Evolutionary conservation across 73 alveolate genomes (phyloP).

Genomic region (Effrenium voratum): DNA sequence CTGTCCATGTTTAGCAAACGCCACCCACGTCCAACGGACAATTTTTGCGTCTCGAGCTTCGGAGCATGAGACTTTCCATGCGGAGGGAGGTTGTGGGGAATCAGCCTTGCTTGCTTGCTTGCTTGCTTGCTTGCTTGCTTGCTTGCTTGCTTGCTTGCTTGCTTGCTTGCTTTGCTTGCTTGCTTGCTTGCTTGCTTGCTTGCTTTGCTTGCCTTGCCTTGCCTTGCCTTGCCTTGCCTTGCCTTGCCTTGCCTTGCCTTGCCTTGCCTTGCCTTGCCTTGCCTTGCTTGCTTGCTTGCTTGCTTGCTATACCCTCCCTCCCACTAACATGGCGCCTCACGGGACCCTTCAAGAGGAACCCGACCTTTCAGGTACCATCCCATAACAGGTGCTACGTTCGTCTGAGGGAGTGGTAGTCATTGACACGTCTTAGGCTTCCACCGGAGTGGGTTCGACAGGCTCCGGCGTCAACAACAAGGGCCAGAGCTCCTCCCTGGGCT

Average conservation of each 20-base stretch:
- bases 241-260: neutral
- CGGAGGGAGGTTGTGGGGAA: neutral
- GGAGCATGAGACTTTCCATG: too few species aligned
- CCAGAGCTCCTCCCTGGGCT: constrained; percentile 40
- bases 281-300: neutral
- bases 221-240: neutral
- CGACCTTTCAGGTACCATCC: too few species aligned
- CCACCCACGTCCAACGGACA: too few species aligned
- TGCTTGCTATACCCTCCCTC: neutral
- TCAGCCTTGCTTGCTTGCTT: neutral
- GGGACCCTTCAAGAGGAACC: neutral
- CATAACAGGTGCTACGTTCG: neutral
- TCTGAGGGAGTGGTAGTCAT: neutral
- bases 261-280: neutral
- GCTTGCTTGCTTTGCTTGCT: neutral
- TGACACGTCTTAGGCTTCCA: neutral
- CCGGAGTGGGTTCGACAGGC: neutral
- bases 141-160: neutral
- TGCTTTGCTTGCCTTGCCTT: neutral
- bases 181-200: neutral
- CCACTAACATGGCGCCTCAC: too few species aligned
- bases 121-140: neutral
- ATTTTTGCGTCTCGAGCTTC: too few species aligned
- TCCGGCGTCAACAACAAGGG: constrained; percentile 60
- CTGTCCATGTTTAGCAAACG: too few species aligned